Conservation (phyloP, 2,329 filamentous ascomycete genomes). For the Cercospora sesami region DNA sequence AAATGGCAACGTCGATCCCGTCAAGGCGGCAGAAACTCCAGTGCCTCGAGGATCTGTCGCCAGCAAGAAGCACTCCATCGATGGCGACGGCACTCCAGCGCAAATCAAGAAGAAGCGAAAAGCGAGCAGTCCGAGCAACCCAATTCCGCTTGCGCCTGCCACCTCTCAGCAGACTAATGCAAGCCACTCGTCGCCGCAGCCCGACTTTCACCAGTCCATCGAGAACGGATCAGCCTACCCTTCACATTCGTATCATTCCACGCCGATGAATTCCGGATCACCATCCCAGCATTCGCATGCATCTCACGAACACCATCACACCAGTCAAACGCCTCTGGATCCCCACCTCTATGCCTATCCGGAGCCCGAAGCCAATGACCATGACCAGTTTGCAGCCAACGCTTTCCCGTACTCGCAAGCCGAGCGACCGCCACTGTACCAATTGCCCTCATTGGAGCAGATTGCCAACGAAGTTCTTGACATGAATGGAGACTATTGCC, state of each 20-base stretch:
- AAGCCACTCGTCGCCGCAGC: slow-evolving; percentile 16
- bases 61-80: slow-evolving; percentile 54
- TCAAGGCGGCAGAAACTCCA: slow-evolving; percentile 62
- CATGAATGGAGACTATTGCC: slow-evolving; percentile 35
- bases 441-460: slow-evolving; percentile 39
- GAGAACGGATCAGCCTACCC: slow-evolving; percentile 9
- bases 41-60: slow-evolving; percentile 59
- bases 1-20: slow-evolving; percentile 62
- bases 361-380: slow-evolving; percentile 9
- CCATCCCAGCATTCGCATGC: slow-evolving; percentile 18
- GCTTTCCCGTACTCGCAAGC: slow-evolving; percentile 30
- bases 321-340: slow-evolving; percentile 28
- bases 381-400: slow-evolving; percentile 14
- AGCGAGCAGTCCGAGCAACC: slow-evolving; percentile 15
- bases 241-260: slow-evolving; percentile 17
- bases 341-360: slow-evolving; percentile 24
- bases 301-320: slow-evolving; percentile 11
- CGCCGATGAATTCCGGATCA: slow-evolving; percentile 7
- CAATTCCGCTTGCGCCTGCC: slow-evolving; percentile 7
- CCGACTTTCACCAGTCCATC: slow-evolving; percentile 15
- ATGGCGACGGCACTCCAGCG: slow-evolving; percentile 39
- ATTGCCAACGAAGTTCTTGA: slow-evolving; percentile 41
- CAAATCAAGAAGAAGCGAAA: slow-evolving; percentile 32
- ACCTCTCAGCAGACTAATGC: slow-evolving; percentile 18
- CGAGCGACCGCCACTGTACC: slow-evolving; percentile 29